phyloP scores from a whole-genome alignment of 129 eudicot genomes.

The Flaveria bidentis region DNA sequence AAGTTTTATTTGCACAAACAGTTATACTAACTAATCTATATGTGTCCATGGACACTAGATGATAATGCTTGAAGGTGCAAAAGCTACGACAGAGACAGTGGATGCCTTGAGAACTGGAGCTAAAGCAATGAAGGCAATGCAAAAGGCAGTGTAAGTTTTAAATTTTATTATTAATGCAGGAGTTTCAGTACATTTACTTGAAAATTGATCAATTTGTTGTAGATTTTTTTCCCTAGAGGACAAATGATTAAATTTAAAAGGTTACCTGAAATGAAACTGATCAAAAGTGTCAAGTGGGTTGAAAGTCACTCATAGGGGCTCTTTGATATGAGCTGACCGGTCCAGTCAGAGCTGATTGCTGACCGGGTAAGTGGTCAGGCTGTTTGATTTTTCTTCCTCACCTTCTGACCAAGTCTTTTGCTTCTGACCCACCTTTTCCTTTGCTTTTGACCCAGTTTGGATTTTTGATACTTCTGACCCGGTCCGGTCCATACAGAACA shows the following conservation, averaged over 20 bases:
- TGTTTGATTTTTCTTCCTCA: too few species aligned
- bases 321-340: too few species aligned
- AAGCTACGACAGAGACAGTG: slow-evolving; percentile 69
- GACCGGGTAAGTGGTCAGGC: too few species aligned
- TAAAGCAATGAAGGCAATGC: slow-evolving; percentile 64
- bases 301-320: background rate
- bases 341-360: too few species aligned
- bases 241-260: background rate
- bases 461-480: too few species aligned
- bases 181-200: background rate
- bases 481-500: too few species aligned
- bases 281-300: background rate
- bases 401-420: too few species aligned
- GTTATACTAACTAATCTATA: background rate
- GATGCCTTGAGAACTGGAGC: slow-evolving; percentile 69
- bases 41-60: slow-evolving; percentile 30
- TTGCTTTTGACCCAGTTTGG: too few species aligned
- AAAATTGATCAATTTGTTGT: background rate
- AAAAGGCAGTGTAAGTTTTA: slow-evolving; percentile 49
- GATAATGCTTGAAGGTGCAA: slow-evolving; percentile 69
- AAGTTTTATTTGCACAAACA: background rate
- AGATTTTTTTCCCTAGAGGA: background rate
- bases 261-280: background rate
- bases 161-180: background rate
- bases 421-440: too few species aligned